Evolutionary conservation across 371 early-diverging fungal species (phyloP).

Genomic region (Synchytrium microbalum): DNA sequence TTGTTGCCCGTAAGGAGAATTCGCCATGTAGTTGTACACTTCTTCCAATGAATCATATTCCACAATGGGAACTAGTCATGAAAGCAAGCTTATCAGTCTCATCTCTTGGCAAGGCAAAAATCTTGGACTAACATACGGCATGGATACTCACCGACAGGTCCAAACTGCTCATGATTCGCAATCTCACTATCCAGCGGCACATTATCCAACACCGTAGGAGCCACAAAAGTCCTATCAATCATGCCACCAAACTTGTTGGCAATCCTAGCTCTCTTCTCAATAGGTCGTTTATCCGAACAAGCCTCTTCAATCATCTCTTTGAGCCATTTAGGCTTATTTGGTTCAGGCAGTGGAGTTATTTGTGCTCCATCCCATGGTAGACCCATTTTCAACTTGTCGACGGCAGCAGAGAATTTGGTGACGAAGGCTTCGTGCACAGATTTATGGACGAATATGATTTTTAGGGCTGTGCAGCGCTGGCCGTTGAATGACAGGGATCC

Average conservation of each 20-base stretch:
- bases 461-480: background rate
- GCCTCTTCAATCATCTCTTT: background rate
- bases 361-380: background rate
- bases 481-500: constrained; percentile 1
- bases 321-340: background rate
- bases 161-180: background rate
- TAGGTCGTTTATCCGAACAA: no score
- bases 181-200: background rate
- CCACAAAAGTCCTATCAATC: background rate
- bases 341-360: background rate
- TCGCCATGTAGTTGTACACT: background rate
- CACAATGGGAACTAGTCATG: constrained; percentile 4
- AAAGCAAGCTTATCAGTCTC: no score
- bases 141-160: no score
- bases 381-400: background rate
- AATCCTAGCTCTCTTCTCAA: no score
- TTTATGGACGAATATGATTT: background rate
- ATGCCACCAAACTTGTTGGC: background rate
- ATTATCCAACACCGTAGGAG: background rate
- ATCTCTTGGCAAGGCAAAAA: no score
- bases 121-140: no score
- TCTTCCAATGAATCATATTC: background rate
- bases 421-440: background rate
- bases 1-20: background rate
- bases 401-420: background rate